A percentile compares a stretch with the other conserved stretches of the same genome.
These are phyloP conservation scores for Oenanthe sinensis DNA, from an alignment of 129 eudicot genomes.

Conservation along the genomic window DNA sequence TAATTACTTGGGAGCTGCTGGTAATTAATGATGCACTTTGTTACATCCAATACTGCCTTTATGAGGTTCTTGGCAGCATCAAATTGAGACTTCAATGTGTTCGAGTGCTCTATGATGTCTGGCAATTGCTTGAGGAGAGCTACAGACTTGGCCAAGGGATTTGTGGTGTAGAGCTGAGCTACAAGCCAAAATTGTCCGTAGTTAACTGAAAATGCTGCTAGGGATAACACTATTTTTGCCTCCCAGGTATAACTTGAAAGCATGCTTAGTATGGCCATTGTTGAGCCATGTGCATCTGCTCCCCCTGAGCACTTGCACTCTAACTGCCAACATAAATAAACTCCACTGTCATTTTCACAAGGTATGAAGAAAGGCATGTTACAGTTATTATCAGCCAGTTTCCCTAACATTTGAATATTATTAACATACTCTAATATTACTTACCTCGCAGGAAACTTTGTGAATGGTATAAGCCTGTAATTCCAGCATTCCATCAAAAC, in stretches of 20 bases:
- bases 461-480: conserved; percentile 46
- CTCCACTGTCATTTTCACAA: not conserved
- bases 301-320: conserved; percentile 82
- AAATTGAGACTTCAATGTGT: conserved; percentile 50
- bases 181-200: conserved; percentile 88
- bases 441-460: conserved; percentile 76
- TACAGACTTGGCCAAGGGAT: conserved; percentile 76
- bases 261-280: conserved; percentile 61
- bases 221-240: conserved; percentile 59
- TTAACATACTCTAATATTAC: not conserved
- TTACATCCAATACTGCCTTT: conserved; percentile 54
- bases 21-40: conserved; percentile 61
- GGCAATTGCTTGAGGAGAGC: conserved; percentile 71
- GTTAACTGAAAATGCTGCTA: conserved; percentile 71
- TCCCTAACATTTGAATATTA: not conserved
- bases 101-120: conserved; percentile 49
- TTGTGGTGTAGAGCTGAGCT: conserved; percentile 44
- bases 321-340: conserved; percentile 39
- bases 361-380: not conserved
- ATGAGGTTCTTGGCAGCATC: conserved; percentile 54
- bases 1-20: conserved; percentile 57
- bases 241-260: conserved; percentile 80
- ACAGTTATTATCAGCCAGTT: not conserved
- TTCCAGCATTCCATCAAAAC: conserved; percentile 48
- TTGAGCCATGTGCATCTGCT: conserved; percentile 56